Base-by-base conservation (phyloP, 805 yeast species). In the Starmerella vaccinii region DNA sequence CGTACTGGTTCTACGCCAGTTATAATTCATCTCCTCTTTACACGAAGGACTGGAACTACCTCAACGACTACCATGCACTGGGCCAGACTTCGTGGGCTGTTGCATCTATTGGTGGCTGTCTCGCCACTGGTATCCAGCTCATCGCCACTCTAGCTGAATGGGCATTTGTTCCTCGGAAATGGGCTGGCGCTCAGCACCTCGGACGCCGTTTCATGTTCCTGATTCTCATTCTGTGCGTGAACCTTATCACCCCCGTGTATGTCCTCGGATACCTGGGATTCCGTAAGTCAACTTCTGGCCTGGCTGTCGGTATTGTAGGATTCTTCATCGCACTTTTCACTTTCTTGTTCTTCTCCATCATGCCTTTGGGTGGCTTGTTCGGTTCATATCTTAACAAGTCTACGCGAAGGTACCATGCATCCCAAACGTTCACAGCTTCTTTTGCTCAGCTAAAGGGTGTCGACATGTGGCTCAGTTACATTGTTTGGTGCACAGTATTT, bases 151-250 rank as follows among this genome's bases (percentile, higher is more conserved):
- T 88, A 33, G 78, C 84, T 63, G 98, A 92, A 71, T 90, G 95
- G 95, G 73, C 81, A 66, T 92, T 88, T 63, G 97, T 92, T 55
- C 98, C 98, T 59, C 82, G 97, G 71, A 79, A 82, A 61, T 92
- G 97, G 97, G 95, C 97, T 32, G 98, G 99, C 70, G 97, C 97
- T 68, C 97, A 90, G 72, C 96, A 85, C 68, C 77, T 92, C 65
- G 72, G 87, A 34, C 86, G 95, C 71, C 82, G 98, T 67, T 74
- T 92, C 62, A 65, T 81, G 74, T 83, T 89, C 65, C 69, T 90
- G 66, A 59, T 82, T 49, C 58, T 77, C 47, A 77, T 88, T 59
- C 73, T 88, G 51, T 74, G 72, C 49, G 62, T 81, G 56, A 92
- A 90, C 69, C 73, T 90, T 64, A 94, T 82, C 59, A 95, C 97